These are phyloP conservation scores for Aspergillus bertholletiae DNA, from an alignment of 495 filamentous ascomycete species.

Conservation along the genomic window DNA sequence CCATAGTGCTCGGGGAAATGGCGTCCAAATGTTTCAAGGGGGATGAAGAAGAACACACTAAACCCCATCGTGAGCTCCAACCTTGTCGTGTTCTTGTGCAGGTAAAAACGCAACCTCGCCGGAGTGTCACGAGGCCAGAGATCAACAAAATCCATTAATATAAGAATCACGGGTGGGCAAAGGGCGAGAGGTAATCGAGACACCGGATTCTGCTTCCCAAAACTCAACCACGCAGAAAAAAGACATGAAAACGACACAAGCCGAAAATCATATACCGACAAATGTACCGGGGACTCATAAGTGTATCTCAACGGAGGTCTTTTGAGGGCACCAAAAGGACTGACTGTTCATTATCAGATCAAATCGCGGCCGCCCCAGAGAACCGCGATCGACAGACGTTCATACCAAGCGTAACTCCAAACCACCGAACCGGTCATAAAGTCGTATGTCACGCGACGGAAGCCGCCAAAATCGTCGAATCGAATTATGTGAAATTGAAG, in stretches of 20 bases:
- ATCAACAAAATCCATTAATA: background rate
- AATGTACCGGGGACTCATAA: background rate
- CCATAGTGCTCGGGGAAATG: background rate
- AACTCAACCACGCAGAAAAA: background rate
- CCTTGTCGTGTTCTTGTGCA: background rate
- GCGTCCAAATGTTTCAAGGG: constrained; percentile 6
- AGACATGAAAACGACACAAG: background rate
- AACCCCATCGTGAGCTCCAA: background rate
- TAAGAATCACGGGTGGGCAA: background rate
- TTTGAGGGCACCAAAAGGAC: constrained; percentile 1
- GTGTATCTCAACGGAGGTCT: background rate
- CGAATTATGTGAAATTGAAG: constrained; percentile 15
- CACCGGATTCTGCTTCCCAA: background rate
- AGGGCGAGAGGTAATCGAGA: background rate
- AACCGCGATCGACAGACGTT: constrained; percentile 13
- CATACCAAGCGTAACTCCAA: constrained; percentile 27
- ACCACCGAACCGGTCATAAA: constrained; percentile 26
- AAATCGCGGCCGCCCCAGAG: constrained; percentile 8
- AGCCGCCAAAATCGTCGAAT: constrained; percentile 20
- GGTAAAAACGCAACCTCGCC: background rate
- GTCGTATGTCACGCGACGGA: constrained; percentile 22
- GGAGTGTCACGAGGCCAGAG: background rate
- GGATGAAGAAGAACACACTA: background rate
- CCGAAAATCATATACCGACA: constrained; percentile 4
- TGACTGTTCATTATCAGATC: constrained; percentile 11